Base-by-base conservation (phyloP, 768 basidiomycete species). In the Trametopsis cervina region DNA sequence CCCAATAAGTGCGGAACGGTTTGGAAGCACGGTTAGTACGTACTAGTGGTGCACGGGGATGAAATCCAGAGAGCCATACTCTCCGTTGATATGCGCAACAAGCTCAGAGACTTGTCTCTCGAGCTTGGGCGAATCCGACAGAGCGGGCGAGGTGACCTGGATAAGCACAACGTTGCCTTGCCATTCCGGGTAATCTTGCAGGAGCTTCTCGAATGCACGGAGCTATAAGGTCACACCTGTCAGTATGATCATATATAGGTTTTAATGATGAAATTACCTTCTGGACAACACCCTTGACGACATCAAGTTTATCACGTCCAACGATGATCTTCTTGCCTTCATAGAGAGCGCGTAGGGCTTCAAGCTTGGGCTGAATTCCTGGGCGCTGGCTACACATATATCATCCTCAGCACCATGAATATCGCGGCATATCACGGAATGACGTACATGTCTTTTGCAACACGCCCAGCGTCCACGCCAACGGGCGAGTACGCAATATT, bases 241-340 rank as follows among this genome's bases (percentile, higher is more conserved):
- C 47, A 22, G 11, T n/a, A 39, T n/a, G 10, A 25, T 27, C 13
- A n/a, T 21, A 22, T 5, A 18, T 27, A 41, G 23, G 6, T 12
- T 37, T n/a, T 4, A 20, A n/a, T 12, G n/a, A 10, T 41, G 11
- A 20, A 54, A 59, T 12, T 35, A 83, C 86, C 80, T 99, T 99
- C 69, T 98, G 94, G 54, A 97, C 69, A 20, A 99, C 89, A 38
- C 95, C 95, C 70, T 97, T 97, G 58, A 96, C 93, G n/a, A 93
- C 89, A 60, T 98, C 95, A 36, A 98, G 76, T 71, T 99, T 99
- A 67, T 99, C 95, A 6, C 95, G 77, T 15, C 92, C 95, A 11
- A 98, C 89, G 48, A 99, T 93, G 60, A 99, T 97, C 76, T 97
- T 97, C 77, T 97, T 97, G 53, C 89, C 90, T 55, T 90, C 84